Conservation (phyloP, 2,329 filamentous ascomycete genomes). For the Drechslera avenae region DNA sequence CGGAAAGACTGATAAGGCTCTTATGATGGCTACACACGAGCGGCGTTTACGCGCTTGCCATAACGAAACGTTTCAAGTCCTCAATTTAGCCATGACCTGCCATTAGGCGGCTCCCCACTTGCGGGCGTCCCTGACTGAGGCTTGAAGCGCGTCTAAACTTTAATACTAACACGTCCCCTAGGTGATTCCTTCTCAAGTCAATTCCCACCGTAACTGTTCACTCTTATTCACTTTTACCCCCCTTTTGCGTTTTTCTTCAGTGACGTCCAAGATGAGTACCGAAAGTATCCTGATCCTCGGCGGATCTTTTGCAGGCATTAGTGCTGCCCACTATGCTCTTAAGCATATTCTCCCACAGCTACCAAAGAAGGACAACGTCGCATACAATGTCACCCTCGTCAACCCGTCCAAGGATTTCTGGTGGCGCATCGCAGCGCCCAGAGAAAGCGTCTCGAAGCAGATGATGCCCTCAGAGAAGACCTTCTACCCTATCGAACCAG, state of each 20-base stretch:
- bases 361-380: constrained; percentile 40
- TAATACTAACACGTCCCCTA: constrained; percentile 16
- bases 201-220: constrained; percentile 9
- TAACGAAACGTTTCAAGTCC: constrained; percentile 3
- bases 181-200: constrained; percentile 10
- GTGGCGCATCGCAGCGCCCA: constrained; percentile 60
- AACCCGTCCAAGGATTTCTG: constrained; percentile 61
- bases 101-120: constrained; percentile 24
- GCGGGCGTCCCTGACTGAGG: constrained; percentile 10
- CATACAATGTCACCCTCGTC: constrained; percentile 61
- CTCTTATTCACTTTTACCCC: constrained; percentile 12
- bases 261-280: constrained; percentile 33
- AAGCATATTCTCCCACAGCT: constrained; percentile 44
- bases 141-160: constrained; percentile 17
- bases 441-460: constrained; percentile 58
- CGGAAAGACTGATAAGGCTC: not conserved
- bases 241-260: not conserved
- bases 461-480: constrained; percentile 57
- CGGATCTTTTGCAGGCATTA: constrained; percentile 44
- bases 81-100: constrained; percentile 8
- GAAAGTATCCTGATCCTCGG: constrained; percentile 47
- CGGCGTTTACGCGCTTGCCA: not conserved
- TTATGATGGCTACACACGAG: constrained; percentile 5
- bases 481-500: constrained; percentile 57
- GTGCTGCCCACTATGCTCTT: constrained; percentile 45